Conservation (phyloP, 78 protist genomes). For the Dictyostelium intermedium region DNA sequence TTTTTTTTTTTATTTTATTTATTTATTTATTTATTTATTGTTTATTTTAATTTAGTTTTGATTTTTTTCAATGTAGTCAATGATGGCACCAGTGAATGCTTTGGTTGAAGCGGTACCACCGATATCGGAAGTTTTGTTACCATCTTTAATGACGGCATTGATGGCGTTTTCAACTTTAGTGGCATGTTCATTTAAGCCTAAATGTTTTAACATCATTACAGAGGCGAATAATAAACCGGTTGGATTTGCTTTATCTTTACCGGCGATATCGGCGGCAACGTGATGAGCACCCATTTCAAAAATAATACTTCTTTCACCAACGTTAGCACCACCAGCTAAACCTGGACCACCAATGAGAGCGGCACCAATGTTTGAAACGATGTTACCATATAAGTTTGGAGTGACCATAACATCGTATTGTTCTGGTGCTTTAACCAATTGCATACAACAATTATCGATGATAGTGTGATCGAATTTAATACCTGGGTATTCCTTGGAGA, state of each 20-base stretch:
- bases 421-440: slow-evolving; percentile 86
- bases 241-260: slow-evolving; percentile 90
- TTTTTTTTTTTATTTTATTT: background rate
- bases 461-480: slow-evolving; percentile 81
- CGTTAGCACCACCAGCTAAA: slow-evolving; percentile 88
- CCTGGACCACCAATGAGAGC: slow-evolving; percentile 95
- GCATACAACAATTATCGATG: slow-evolving; percentile 93
- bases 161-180: slow-evolving; percentile 75
- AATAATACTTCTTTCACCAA: slow-evolving; percentile 85
- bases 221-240: slow-evolving; percentile 85
- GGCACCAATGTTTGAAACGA: slow-evolving; percentile 91
- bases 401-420: slow-evolving; percentile 93
- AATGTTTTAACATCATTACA: slow-evolving; percentile 86
- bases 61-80: slow-evolving; percentile 33
- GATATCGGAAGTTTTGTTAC: slow-evolving; percentile 70
- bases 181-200: slow-evolving; percentile 68
- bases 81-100: slow-evolving; percentile 77
- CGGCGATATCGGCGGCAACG: slow-evolving; percentile 88
- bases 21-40: background rate
- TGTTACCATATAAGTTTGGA: slow-evolving; percentile 93
- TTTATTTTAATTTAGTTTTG: slow-evolving; percentile 2
- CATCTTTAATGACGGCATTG: slow-evolving; percentile 37
- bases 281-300: slow-evolving; percentile 90
- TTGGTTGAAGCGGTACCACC: slow-evolving; percentile 80
- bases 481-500: slow-evolving; percentile 87